Evolutionary conservation across 257 asterid genomes (phyloP), one percentile per base, ranked within the genome.

Genomic region (Anisodus tanguticus): DNA sequence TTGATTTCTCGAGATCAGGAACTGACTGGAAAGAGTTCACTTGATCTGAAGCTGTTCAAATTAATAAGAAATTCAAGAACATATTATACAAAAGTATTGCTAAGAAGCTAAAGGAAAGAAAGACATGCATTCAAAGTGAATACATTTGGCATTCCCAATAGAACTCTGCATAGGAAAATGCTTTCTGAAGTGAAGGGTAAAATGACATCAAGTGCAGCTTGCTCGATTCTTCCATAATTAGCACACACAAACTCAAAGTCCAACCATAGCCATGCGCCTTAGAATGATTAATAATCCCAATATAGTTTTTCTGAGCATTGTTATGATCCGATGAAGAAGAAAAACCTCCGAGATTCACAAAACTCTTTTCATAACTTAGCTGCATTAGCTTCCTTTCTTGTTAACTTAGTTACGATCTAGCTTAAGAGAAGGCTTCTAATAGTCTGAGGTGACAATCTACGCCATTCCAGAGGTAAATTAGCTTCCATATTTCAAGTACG

Each of bases 1-100:
- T 96, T 84, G 97, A 92, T 89, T 92, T 94, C 86, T 91, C 98
- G 68, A 96, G 98, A 90, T 94, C 99, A 88, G 98, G 98, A 88
- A 94, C 99, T 2, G 99, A 96, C 88, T 94, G 91, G 79, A 94
- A 88, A 31, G 97, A 88, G 17, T 86, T 92, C 77, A 87, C 90
- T 86, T 79, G 88, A 84, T 88, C 95, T 87, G 95, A 89, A 83
- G 91, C 92, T 87, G 93, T 79, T 76, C 64, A 84, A 87, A 79
- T 58, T 51, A 41, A 86, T 79, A 79, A 82, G 0, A 76, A 77
- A 51, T 17, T 57, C 58, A 62, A 78, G 53, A 51, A 7, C 60
- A 69, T 41, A 79, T 79, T 60, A 15, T 64, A 77, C 72, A 83
- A 77, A 79, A 57, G 69, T 31, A 82, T 81, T 35, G 79, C 53